These are phyloP conservation scores for Jamesozyma piceae DNA, from an alignment of 805 yeast genomes.

Conservation along the genomic window DNA sequence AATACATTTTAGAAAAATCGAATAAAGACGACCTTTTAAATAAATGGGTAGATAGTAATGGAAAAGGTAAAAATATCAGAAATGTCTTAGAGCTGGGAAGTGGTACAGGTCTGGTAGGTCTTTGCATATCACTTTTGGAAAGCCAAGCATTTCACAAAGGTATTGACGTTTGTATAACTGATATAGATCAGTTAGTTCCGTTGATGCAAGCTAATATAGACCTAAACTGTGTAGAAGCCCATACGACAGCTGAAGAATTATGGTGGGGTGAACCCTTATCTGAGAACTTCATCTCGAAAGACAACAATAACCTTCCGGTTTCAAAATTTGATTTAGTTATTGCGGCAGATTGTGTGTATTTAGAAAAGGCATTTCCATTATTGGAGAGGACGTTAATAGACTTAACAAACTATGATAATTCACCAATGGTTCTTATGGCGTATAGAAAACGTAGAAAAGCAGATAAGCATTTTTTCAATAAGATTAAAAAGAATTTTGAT, in stretches of 20 bases:
- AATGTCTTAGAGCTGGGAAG: conserved; percentile 45
- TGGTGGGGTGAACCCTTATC: conserved; percentile 34
- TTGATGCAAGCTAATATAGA: conserved; percentile 39
- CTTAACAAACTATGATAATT: conserved; percentile 29
- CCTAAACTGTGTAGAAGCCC: conserved; percentile 31
- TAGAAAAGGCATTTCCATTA: conserved; percentile 45
- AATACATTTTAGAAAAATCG: conserved; percentile 33
- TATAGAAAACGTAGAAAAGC: conserved; percentile 46
- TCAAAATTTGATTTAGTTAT: conserved; percentile 37
- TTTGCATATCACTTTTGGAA: conserved; percentile 26
- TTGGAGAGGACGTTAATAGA: conserved; percentile 42
- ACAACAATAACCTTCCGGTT: conserved; percentile 18
- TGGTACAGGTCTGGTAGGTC: conserved; percentile 51
- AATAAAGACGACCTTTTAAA: conserved; percentile 7
- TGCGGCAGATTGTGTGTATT: conserved; percentile 55
- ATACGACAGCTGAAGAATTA: conserved; percentile 36
- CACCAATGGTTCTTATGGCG: conserved; percentile 42
- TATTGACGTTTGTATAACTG: conserved; percentile 38
- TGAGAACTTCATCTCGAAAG: neutral
- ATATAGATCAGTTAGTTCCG: conserved; percentile 39
- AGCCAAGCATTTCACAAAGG: conserved; percentile 14
- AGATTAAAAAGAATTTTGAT: conserved; percentile 28
- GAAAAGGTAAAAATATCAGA: conserved; percentile 9
- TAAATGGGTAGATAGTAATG: conserved; percentile 4
- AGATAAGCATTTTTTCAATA: conserved; percentile 26